Percentiles rank a stretch among this genome's conserved stretches.
Evolutionary conservation across 495 filamentous ascomycete genomes (phyloP).

Genomic region (Daldinia loculata): DNA sequence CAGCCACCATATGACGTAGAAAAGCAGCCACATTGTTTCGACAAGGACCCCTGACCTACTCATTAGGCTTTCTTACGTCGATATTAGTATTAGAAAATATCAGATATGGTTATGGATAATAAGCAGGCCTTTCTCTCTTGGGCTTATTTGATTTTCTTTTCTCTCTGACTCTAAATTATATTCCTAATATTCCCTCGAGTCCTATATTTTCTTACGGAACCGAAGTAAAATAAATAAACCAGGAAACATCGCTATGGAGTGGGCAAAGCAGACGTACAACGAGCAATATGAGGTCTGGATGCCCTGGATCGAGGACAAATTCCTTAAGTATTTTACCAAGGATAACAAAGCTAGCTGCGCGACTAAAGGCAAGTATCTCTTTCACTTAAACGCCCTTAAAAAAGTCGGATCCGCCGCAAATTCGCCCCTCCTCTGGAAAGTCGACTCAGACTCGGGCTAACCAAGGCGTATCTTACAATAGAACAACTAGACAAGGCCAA

Average conservation of each 20-base stretch:
- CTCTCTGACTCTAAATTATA: neutral
- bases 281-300: conserved; percentile 76
- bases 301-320: conserved; percentile 77
- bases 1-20: conserved; percentile 35
- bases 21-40: conserved; percentile 14
- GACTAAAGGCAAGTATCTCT: conserved; percentile 59
- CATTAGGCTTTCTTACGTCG: neutral
- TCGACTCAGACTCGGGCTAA: neutral
- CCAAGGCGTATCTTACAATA: conserved; percentile 36
- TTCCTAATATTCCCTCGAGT: neutral
- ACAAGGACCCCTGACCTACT: neutral
- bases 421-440: neutral
- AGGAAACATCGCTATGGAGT: conserved; percentile 52
- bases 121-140: neutral
- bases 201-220: neutral
- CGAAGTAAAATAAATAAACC: too few relatives aligned
- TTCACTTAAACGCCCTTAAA: neutral
- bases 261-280: conserved; percentile 67
- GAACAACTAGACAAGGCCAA: conserved; percentile 72
- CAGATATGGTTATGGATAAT: neutral
- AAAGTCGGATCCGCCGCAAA: neutral
- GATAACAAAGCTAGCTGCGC: conserved; percentile 77
- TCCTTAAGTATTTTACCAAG: conserved; percentile 73
- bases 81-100: neutral
- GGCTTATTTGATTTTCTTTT: neutral